These are phyloP conservation scores for Euphorbia pulcherrima DNA, from an alignment of 345 rosid species.

Conservation along the genomic window DNA sequence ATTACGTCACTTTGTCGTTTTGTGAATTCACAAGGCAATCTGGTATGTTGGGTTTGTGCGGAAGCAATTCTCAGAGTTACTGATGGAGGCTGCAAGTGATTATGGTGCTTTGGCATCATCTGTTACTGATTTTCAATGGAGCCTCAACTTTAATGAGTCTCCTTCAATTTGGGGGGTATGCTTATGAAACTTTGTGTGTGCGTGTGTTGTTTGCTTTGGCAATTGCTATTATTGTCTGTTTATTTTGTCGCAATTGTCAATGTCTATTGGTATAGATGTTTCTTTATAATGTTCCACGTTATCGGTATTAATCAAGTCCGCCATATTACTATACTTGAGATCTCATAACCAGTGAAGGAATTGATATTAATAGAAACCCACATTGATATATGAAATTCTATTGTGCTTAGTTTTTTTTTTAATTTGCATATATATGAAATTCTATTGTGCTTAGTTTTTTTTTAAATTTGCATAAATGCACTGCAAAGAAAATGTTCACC, in stretches of 20 bases:
- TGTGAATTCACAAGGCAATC: not conserved
- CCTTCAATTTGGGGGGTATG: constrained; percentile 98
- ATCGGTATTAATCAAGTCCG: not conserved
- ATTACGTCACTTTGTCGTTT: not conserved
- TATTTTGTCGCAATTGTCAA: not conserved
- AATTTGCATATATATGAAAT: not conserved
- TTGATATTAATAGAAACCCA: not conserved
- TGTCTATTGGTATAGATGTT: too few species aligned
- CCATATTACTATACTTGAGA: too few species aligned
- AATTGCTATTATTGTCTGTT: not conserved
- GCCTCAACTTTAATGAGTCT: constrained; percentile 94
- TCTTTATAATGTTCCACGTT: not conserved
- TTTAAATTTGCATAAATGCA: not conserved
- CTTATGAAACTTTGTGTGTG: not conserved
- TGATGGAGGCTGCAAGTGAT: constrained; percentile 97
- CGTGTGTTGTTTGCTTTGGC: not conserved
- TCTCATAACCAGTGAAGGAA: not conserved
- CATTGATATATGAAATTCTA: not conserved
- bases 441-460: not conserved
- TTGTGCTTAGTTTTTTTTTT: not conserved
- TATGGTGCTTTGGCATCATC: constrained; percentile 93
- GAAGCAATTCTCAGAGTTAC: constrained; percentile 96
- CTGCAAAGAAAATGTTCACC: not conserved
- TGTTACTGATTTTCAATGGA: constrained; percentile 91
- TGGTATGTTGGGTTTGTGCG: constrained; percentile 27